A percentile compares a stretch with the other conserved stretches of the same genome.
These are phyloP conservation scores for Phlegmacium glaucopus DNA, from an alignment of 768 basidiomycete genomes.

Conservation along the genomic window DNA sequence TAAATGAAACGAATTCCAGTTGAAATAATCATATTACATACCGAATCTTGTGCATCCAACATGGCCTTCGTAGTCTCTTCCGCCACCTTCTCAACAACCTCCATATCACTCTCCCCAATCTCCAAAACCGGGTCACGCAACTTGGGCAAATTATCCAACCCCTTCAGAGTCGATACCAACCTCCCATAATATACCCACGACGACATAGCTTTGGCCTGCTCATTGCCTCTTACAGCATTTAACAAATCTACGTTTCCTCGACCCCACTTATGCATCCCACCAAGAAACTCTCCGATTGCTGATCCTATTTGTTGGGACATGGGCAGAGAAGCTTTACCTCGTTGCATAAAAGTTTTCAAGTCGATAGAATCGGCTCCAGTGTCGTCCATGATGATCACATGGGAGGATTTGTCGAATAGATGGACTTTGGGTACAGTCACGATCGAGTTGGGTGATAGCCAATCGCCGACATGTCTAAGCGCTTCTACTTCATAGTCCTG, in stretches of 20 bases:
- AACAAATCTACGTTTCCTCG: slow-evolving; percentile 24
- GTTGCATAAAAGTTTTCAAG: slow-evolving; percentile 39
- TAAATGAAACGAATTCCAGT: not conserved
- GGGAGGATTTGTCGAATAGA: slow-evolving; percentile 43
- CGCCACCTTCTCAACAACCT: slow-evolving; percentile 17
- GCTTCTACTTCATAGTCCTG: slow-evolving; percentile 46
- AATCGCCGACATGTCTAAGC: slow-evolving; percentile 37
- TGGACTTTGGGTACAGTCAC: slow-evolving; percentile 49
- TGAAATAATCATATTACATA: slow-evolving; percentile 13
- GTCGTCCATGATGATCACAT: slow-evolving; percentile 64
- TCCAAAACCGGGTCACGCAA: slow-evolving; percentile 40
- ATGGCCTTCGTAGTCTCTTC: slow-evolving; percentile 24
- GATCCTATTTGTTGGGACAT: slow-evolving; percentile 44
- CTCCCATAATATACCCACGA: slow-evolving; percentile 42
- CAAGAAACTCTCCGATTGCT: slow-evolving; percentile 55
- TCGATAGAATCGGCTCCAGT: slow-evolving; percentile 37
- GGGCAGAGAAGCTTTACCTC: slow-evolving; percentile 25
- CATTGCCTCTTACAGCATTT: slow-evolving; percentile 36
- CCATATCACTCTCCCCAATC: slow-evolving; percentile 33
- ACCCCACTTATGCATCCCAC: slow-evolving; percentile 47
- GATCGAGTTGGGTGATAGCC: slow-evolving; percentile 32
- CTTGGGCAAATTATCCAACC: slow-evolving; percentile 25
- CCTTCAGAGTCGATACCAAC: slow-evolving; percentile 36
- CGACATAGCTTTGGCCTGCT: slow-evolving; percentile 37
- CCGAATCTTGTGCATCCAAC: slow-evolving; percentile 22